Conservation (phyloP, 208 protist genomes). For the Wallacemonas collosoma region DNA sequence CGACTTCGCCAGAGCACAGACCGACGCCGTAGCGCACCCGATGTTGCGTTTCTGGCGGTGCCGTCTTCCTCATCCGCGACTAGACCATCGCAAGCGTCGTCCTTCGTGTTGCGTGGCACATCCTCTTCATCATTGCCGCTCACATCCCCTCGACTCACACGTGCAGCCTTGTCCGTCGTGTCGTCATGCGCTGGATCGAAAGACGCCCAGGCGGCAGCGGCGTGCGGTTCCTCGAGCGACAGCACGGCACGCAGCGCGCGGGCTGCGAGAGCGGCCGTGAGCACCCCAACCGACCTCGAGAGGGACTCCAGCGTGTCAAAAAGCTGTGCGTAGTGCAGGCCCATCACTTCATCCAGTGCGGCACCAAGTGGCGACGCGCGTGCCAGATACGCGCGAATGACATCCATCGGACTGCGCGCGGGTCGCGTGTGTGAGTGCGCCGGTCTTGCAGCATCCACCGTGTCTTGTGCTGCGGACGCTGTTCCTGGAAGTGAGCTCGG, state of each 20-base stretch:
- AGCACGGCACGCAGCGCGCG: constrained; percentile 15
- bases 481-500: too few relatives aligned
- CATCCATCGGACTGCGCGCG: neutral
- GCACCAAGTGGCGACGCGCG: neutral
- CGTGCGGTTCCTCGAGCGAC: neutral
- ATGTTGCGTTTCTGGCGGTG: too few relatives aligned
- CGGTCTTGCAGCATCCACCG: too few relatives aligned
- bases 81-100: neutral
- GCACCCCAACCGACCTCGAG: constrained; percentile 6
- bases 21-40: neutral
- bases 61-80: too few relatives aligned
- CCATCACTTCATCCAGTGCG: neutral
- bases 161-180: neutral
- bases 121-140: too few relatives aligned
- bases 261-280: constrained; percentile 11
- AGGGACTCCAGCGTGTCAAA: constrained; percentile 19
- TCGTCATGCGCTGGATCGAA: neutral
- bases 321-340: constrained; percentile 8
- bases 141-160: neutral
- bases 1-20: neutral
- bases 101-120: neutral
- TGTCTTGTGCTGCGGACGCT: too few relatives aligned
- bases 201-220: neutral
- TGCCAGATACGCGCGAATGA: neutral
- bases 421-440: too few relatives aligned